Conservation (phyloP, 2,329 filamentous ascomycete species). For the Pyrenochaeta sp. region DNA sequence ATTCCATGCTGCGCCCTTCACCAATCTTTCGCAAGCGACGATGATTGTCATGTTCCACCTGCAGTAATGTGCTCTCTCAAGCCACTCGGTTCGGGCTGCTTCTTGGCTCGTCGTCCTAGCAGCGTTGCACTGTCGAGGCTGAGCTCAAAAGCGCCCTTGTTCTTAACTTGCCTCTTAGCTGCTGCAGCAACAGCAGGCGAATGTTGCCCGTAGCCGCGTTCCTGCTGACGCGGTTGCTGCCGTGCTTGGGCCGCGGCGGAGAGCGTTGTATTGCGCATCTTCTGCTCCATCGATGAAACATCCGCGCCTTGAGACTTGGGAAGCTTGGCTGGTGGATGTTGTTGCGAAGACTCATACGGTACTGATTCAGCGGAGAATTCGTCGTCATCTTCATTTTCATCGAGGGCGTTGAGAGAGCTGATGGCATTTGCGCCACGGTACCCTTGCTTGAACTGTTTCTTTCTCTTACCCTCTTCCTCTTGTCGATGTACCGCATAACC, state of each 20-base stretch:
- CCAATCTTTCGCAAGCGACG: constrained; percentile 40
- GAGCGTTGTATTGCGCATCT: constrained; percentile 84
- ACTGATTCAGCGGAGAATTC: constrained; percentile 71
- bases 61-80: constrained; percentile 55
- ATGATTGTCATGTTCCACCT: constrained; percentile 44
- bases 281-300: constrained; percentile 82
- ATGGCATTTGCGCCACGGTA: constrained; percentile 71
- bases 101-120: constrained; percentile 73
- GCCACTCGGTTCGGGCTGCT: constrained; percentile 53
- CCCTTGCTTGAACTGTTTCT: constrained; percentile 81
- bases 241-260: constrained; percentile 70
- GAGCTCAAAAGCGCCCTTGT: constrained; percentile 88
- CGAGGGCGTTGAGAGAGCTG: constrained; percentile 69
- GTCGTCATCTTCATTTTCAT: constrained; percentile 71
- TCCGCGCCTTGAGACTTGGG: constrained; percentile 69
- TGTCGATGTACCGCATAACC: constrained; percentile 97
- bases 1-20: constrained; percentile 23
- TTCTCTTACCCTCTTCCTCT: constrained; percentile 92
- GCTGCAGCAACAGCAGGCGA: constrained; percentile 84
- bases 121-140: constrained; percentile 91
- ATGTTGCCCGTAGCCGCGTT: constrained; percentile 87
- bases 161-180: constrained; percentile 79
- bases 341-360: constrained; percentile 58
- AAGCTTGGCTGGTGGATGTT: constrained; percentile 69
- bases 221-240: constrained; percentile 58